Conservation (phyloP, 345 rosid genomes). For the Salix arbutifolia region DNA sequence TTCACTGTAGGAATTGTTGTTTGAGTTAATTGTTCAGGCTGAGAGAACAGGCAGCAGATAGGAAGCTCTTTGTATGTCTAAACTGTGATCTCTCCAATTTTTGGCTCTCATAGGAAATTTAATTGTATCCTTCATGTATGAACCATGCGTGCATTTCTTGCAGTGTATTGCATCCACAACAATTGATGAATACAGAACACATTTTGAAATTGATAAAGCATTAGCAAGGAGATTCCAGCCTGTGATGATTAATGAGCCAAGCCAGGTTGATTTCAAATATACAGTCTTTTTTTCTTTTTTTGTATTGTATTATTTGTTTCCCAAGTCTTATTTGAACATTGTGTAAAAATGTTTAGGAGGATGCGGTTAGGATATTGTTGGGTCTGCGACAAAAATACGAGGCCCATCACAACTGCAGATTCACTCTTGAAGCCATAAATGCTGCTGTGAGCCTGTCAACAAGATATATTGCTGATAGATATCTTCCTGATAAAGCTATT, state of each 20-base stretch:
- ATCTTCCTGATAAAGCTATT: conserved; percentile 97
- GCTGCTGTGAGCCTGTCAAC: conserved; percentile 86
- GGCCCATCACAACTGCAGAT: conserved; percentile 82
- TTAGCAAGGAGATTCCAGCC: conserved; percentile 95
- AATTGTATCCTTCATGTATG: background rate
- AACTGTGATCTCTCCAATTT: background rate
- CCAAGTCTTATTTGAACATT: conserved; percentile 20
- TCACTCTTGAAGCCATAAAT: conserved; percentile 76
- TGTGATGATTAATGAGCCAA: conserved; percentile 81
- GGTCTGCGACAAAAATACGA: conserved; percentile 90
- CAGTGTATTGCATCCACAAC: conserved; percentile 99
- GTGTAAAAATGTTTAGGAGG: conserved; percentile 55
- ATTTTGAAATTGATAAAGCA: conserved; percentile 94
- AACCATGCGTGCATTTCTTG: conserved; percentile 21
- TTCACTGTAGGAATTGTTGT: background rate
- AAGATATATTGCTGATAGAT: conserved; percentile 83
- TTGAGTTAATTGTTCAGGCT: background rate
- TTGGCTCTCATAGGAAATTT: background rate
- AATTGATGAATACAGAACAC: conserved; percentile 69
- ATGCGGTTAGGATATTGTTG: conserved; percentile 74
- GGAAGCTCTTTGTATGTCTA: background rate
- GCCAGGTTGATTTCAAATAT: conserved; percentile 50
- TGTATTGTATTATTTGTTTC: background rate
- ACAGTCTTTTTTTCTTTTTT: conserved; percentile 2
- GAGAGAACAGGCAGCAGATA: background rate